A percentile compares a stretch with the other conserved stretches of the same genome.
These are phyloP conservation scores for Celoporthe dispersa DNA, from an alignment of 2,329 filamentous ascomycete genomes.

Conservation along the genomic window DNA sequence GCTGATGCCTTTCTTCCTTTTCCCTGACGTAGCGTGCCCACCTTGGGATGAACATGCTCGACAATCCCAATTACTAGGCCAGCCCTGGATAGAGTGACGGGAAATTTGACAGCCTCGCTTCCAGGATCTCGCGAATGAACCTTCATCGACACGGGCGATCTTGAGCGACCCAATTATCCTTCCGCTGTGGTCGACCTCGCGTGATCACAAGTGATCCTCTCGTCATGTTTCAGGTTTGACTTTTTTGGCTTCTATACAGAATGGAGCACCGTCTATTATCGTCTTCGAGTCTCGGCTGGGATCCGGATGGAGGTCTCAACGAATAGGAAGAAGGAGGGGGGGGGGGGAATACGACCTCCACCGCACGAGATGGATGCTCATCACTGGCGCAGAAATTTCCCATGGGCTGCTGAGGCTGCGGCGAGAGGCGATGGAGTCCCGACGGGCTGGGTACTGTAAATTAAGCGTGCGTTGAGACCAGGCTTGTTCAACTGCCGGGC, in stretches of 20 bases:
- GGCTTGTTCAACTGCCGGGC: neutral
- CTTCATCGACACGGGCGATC: neutral
- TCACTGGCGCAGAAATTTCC: neutral
- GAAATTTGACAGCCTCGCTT: neutral
- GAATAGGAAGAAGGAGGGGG: too few species aligned
- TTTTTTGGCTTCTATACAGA: neutral
- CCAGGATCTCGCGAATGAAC: neutral
- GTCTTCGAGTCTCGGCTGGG: neutral
- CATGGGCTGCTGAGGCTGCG: neutral
- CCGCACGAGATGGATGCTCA: neutral
- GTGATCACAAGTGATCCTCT: neutral
- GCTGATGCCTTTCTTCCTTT: neutral
- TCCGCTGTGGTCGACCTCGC: neutral
- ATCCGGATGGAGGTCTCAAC: neutral
- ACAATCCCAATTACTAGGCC: neutral
- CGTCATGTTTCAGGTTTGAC: neutral
- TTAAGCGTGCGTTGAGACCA: neutral
- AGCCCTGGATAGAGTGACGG: neutral
- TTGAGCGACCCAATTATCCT: neutral
- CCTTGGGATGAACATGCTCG: conserved; percentile 5
- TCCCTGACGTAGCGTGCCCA: neutral
- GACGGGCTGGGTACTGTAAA: neutral
- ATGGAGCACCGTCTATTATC: neutral
- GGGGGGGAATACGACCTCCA: too few species aligned
- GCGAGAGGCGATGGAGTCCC: neutral